Percentiles rank a stretch among this genome's conserved stretches.
Evolutionary conservation across 2,329 filamentous ascomycete genomes (phyloP).

Genomic region (Xylaria digitata): DNA sequence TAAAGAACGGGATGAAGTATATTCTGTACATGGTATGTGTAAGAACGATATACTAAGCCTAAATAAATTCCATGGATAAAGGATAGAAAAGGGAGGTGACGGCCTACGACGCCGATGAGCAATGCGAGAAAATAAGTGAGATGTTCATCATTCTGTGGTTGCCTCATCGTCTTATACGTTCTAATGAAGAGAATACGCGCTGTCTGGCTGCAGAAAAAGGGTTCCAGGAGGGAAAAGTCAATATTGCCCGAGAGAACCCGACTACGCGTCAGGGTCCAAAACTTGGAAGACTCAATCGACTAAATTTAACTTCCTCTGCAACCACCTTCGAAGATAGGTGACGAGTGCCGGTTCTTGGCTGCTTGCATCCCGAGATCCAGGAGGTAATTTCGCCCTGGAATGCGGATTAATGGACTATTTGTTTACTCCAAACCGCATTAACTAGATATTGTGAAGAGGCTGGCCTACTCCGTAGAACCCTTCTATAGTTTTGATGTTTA

Average conservation of each 20-base stretch:
- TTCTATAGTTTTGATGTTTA: neutral
- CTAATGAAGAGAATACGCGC: neutral
- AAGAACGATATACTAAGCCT: neutral
- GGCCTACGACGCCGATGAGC: neutral
- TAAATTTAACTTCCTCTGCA: neutral
- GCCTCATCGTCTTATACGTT: conserved; percentile 15
- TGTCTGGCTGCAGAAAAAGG: neutral
- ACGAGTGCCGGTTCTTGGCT: neutral
- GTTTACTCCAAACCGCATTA: neutral
- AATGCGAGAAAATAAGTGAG: neutral
- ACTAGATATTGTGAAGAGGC: neutral
- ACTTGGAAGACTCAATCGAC: neutral
- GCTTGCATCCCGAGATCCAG: neutral
- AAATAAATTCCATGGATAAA: neutral
- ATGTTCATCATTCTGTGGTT: neutral
- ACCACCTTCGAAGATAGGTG: neutral
- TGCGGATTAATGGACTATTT: neutral
- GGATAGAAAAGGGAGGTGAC: neutral
- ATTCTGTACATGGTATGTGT: conserved; percentile 16
- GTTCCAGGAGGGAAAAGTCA: conserved; percentile 1
- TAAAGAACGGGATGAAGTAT: conserved; percentile 20
- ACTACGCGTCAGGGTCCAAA: neutral
- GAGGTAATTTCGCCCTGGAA: neutral
- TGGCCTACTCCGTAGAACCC: neutral
- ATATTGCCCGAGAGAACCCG: neutral